These are phyloP conservation scores for Fusarium nelsonii DNA, from an alignment of 2,329 filamentous ascomycete species.

Conservation along the genomic window DNA sequence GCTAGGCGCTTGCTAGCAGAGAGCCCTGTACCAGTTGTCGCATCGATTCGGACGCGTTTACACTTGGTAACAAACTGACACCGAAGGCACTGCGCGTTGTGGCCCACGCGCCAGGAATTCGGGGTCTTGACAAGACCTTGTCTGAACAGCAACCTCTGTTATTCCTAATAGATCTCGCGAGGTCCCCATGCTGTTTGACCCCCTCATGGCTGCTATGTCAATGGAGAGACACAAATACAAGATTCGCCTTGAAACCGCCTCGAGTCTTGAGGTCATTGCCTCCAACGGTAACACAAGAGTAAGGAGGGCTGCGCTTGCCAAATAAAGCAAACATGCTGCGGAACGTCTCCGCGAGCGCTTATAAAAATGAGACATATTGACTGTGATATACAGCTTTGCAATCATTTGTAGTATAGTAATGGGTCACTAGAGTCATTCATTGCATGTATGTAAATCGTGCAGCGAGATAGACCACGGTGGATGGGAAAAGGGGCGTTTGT, in stretches of 20 bases:
- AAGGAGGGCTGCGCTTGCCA: neutral
- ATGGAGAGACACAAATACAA: constrained; percentile 29
- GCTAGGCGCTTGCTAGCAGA: neutral
- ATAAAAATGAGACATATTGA: constrained; percentile 23
- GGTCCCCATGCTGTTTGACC: constrained; percentile 18
- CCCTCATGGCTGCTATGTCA: constrained; percentile 16
- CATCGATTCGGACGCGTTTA: neutral
- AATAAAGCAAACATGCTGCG: constrained; percentile 25
- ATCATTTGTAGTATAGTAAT: constrained; percentile 23
- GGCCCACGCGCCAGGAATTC: neutral
- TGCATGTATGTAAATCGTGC: constrained; percentile 18
- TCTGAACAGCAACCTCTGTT: constrained; percentile 5
- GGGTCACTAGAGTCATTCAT: constrained; percentile 9
- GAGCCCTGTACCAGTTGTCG: neutral
- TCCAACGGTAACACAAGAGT: constrained; percentile 19
- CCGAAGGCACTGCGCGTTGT: constrained; percentile 8
- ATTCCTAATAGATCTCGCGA: constrained; percentile 12
- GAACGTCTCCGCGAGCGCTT: constrained; percentile 10
- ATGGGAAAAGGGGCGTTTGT: constrained; percentile 11
- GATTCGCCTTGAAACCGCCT: constrained; percentile 32
- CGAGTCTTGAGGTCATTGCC: constrained; percentile 29
- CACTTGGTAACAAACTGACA: neutral
- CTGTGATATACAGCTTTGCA: neutral
- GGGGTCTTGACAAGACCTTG: constrained; percentile 7
- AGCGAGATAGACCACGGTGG: constrained; percentile 4